These are phyloP conservation scores for Triadica sebifera DNA, from an alignment of 345 rosid species.

Conservation along the genomic window DNA sequence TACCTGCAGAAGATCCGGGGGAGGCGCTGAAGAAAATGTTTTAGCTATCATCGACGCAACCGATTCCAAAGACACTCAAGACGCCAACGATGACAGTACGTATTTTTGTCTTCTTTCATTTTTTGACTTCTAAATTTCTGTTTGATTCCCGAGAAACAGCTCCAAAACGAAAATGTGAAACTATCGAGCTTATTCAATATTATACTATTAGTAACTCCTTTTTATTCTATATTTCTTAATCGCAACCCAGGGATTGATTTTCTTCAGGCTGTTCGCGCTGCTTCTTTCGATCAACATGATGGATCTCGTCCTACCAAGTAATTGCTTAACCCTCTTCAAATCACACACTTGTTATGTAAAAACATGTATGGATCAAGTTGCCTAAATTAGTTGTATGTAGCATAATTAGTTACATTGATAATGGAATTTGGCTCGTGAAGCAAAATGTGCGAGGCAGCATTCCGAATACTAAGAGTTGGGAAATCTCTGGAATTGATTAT, in stretches of 20 bases:
- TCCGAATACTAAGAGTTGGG: constrained; percentile 57
- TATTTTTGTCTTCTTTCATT: neutral
- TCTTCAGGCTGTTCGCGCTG: neutral
- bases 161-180: neutral
- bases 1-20: constrained; percentile 23
- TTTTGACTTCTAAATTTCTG: neutral
- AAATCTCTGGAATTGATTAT: constrained; percentile 60
- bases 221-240: neutral
- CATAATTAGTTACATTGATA: neutral
- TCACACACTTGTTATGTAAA: neutral
- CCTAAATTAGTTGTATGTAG: neutral
- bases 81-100: constrained; percentile 65
- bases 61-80: constrained; percentile 46
- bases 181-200: neutral
- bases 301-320: constrained; percentile 65
- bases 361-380: neutral
- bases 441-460: constrained; percentile 72
- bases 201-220: neutral
- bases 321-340: neutral
- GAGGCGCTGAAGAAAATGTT: constrained; percentile 63
- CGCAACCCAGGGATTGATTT: neutral
- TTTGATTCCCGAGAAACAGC: constrained; percentile 13
- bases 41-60: constrained; percentile 64
- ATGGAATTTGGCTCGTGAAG: constrained; percentile 30
- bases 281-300: constrained; percentile 46